These are phyloP conservation scores for Fagopyrum tataricum DNA, from an alignment of 148 eudicot genomes.

Conservation along the genomic window DNA sequence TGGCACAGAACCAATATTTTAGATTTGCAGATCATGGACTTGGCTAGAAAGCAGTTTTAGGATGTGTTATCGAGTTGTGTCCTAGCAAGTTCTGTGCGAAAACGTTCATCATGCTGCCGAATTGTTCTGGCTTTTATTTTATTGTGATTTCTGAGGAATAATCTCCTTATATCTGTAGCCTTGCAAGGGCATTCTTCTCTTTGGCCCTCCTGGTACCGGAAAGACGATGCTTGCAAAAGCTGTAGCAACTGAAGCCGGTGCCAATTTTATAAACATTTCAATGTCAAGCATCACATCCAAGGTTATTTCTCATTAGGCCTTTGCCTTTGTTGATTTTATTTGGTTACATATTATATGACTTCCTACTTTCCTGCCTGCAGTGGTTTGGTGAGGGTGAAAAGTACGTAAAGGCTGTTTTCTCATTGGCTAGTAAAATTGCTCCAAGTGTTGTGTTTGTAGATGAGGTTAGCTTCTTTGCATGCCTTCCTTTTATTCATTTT, in stretches of 20 bases:
- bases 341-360: conserved; percentile 14
- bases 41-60: not conserved
- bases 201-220: conserved; percentile 99
- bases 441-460: conserved; percentile 98
- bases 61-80: not conserved
- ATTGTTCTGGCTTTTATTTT: not conserved
- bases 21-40: not conserved
- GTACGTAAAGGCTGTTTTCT: conserved; percentile 96
- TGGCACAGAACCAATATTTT: not conserved
- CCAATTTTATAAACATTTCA: conserved; percentile 93
- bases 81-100: not conserved
- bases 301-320: conserved; percentile 26
- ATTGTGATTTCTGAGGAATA: not conserved
- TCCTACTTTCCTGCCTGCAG: conserved; percentile 30
- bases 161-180: conserved; percentile 51
- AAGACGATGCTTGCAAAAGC: conserved; percentile 99
- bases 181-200: conserved; percentile 93
- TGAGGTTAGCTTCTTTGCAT: conserved; percentile 48
- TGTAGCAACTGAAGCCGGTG: conserved; percentile 99
- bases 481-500: not conserved
- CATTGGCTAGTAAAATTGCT: conserved; percentile 91
- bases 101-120: not conserved
- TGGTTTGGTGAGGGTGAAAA: conserved; percentile 99
- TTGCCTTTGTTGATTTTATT: conserved; percentile 9
- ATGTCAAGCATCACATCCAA: conserved; percentile 98